A percentile compares a stretch with the other conserved stretches of the same genome.
phyloP scores from a whole-genome alignment of 2,329 filamentous ascomycete species.

The Teratosphaeriaceae sp. region DNA sequence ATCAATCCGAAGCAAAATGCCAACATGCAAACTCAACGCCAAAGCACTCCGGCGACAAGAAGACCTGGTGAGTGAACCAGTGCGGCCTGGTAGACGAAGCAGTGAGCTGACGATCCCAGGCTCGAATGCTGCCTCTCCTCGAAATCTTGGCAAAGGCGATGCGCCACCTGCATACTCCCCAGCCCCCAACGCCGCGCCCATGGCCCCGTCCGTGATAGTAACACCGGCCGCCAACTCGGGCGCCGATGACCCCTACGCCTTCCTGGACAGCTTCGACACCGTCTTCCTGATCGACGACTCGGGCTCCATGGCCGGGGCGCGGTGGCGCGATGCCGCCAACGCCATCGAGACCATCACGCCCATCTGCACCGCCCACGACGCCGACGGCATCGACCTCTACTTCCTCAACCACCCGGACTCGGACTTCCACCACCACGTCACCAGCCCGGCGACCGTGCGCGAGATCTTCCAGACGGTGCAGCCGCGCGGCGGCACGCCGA shows the following conservation, averaged over 20 bases:
- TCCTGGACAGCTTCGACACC: constrained; percentile 76
- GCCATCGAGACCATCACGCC: constrained; percentile 70
- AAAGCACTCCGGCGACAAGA: constrained; percentile 15
- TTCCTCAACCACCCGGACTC: constrained; percentile 70
- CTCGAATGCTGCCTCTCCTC: too few relatives aligned
- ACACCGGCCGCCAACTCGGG: constrained; percentile 20
- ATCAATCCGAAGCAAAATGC: constrained; percentile 1
- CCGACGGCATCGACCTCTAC: constrained; percentile 82
- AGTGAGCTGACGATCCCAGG: not conserved
- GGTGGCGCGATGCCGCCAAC: constrained; percentile 67
- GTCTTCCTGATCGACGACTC: constrained; percentile 89
- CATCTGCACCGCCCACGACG: constrained; percentile 72
- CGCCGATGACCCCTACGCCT: constrained; percentile 64
- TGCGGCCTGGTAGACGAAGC: not conserved
- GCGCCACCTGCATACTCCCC: constrained; percentile 36
- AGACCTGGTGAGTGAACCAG: constrained; percentile 11
- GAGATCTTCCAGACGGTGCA: constrained; percentile 62
- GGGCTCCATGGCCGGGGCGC: constrained; percentile 71
- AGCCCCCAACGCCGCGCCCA: constrained; percentile 33
- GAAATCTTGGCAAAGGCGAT: too few relatives aligned
- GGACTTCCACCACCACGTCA: constrained; percentile 60
- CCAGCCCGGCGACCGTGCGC: constrained; percentile 50
- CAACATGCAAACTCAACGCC: constrained; percentile 15
- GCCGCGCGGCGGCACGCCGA: constrained; percentile 65
- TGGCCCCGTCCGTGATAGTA: constrained; percentile 5